Conservation (phyloP, 257 asterid species). For the Prunella vulgaris region DNA sequence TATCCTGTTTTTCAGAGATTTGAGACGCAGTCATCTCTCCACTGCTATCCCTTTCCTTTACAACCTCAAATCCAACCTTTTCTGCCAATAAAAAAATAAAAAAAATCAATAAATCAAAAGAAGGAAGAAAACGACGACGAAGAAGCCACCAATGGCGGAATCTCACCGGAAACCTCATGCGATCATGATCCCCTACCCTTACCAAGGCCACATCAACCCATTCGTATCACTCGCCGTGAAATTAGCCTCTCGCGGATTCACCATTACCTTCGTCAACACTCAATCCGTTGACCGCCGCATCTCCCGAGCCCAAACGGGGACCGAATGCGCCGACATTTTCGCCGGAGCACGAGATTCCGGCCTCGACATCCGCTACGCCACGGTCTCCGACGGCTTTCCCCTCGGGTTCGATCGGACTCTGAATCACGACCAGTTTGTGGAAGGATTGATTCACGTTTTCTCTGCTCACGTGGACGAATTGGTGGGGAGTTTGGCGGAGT, state of each 20-base stretch:
- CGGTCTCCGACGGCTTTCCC: constrained; percentile 69
- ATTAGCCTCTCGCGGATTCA: constrained; percentile 66
- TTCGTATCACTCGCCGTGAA: constrained; percentile 63
- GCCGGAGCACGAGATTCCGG: constrained; percentile 56
- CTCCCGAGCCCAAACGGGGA: constrained; percentile 40
- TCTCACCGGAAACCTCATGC: constrained; percentile 51
- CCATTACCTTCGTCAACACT: constrained; percentile 66
- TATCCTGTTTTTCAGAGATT: constrained; percentile 18
- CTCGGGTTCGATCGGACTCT: constrained; percentile 49
- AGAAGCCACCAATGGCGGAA: constrained; percentile 37
- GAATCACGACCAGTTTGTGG: constrained; percentile 62
- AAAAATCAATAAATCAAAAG: too few species aligned
- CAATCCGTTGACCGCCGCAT: constrained; percentile 64
- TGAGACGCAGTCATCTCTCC: constrained; percentile 15
- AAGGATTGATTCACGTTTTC: constrained; percentile 54
- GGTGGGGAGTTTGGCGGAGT: constrained; percentile 32
- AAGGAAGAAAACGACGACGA: not conserved
- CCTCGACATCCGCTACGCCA: constrained; percentile 63
- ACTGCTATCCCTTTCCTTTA: not conserved
- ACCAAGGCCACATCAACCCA: constrained; percentile 80
- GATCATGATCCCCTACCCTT: constrained; percentile 68
- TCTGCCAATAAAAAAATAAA: not conserved
- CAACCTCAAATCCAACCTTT: not conserved
- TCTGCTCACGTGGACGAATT: constrained; percentile 55
- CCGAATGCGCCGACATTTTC: constrained; percentile 37